phyloP scores from a whole-genome alignment of 1,284 basidiomycete genomes.

The Fomitopsis schrenkii region DNA sequence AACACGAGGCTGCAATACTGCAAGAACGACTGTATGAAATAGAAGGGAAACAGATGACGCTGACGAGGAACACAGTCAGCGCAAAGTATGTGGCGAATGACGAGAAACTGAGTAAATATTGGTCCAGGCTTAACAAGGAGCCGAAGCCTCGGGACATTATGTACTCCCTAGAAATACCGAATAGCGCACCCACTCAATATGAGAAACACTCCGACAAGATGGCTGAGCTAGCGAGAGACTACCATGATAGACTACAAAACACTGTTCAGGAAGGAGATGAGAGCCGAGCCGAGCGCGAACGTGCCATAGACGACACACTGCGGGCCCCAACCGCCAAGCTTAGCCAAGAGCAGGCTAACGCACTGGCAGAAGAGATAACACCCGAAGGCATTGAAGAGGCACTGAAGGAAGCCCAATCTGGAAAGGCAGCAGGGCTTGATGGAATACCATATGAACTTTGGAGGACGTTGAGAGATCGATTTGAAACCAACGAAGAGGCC shows the following conservation, averaged over 20 bases:
- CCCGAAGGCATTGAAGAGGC: background rate
- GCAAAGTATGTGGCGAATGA: no score
- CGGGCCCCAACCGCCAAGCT: no score
- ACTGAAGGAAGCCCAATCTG: background rate
- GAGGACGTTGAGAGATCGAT: slow-evolving; percentile 9
- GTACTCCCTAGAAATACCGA: no score
- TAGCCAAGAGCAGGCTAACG: background rate
- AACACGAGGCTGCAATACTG: no score
- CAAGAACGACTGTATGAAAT: no score
- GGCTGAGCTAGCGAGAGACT: background rate
- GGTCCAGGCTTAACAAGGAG: background rate
- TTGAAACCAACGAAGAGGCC: background rate
- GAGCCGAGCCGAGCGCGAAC: no score
- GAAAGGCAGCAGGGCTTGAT: slow-evolving; percentile 14
- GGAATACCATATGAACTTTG: slow-evolving; percentile 20
- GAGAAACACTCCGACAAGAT: background rate
- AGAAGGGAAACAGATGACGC: background rate
- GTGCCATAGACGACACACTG: background rate
- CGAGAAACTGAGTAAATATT: background rate
- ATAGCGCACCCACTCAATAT: background rate
- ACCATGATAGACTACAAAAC: background rate
- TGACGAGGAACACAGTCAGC: background rate
- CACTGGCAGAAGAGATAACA: background rate
- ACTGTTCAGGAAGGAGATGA: no score
- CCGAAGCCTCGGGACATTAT: background rate